Conservation (phyloP, 1,284 basidiomycete species). For the Cutaneotrichosporon sp. region DNA sequence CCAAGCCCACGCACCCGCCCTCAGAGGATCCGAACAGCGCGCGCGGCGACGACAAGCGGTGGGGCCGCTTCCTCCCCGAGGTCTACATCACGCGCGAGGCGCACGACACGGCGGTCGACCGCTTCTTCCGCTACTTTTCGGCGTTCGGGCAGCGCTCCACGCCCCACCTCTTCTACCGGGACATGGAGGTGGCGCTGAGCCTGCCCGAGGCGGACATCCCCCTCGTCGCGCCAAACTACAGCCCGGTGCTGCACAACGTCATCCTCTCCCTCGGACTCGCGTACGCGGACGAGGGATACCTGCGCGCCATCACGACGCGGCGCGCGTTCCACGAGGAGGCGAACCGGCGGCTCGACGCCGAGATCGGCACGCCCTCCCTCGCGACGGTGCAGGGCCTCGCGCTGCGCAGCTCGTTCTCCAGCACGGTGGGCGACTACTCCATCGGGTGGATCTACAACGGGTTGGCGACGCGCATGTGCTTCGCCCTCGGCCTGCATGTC, state of each 20-base stretch:
- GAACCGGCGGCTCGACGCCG: slow-evolving; percentile 61
- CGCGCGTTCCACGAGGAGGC: slow-evolving; percentile 61
- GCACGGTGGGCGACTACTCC: slow-evolving; percentile 48
- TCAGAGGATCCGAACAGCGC: slow-evolving; percentile 9
- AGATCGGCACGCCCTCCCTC: slow-evolving; percentile 62
- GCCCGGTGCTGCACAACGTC: slow-evolving; percentile 70
- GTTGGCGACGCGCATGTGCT: slow-evolving; percentile 26
- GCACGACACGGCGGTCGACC: slow-evolving; percentile 31
- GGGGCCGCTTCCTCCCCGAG: slow-evolving; percentile 18
- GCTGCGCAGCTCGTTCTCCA: slow-evolving; percentile 63
- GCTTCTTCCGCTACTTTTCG: slow-evolving; percentile 37
- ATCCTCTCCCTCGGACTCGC: slow-evolving; percentile 63
- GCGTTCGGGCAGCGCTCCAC: slow-evolving; percentile 25
- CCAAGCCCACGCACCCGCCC: slow-evolving; percentile 1
- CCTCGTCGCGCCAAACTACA: slow-evolving; percentile 61
- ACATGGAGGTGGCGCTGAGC: slow-evolving; percentile 22
- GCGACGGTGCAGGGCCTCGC: slow-evolving; percentile 63
- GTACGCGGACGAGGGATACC: slow-evolving; percentile 60
- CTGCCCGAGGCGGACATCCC: slow-evolving; percentile 47
- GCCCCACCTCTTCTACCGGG: slow-evolving; percentile 26
- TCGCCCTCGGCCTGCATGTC: slow-evolving; percentile 33
- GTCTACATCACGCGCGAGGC: slow-evolving; percentile 25
- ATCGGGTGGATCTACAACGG: slow-evolving; percentile 35
- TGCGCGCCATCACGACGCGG: slow-evolving; percentile 58
- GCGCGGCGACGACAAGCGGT: background rate